Evolutionary conservation across 345 rosid genomes (phyloP).

Genomic region (Acer campestre): DNA sequence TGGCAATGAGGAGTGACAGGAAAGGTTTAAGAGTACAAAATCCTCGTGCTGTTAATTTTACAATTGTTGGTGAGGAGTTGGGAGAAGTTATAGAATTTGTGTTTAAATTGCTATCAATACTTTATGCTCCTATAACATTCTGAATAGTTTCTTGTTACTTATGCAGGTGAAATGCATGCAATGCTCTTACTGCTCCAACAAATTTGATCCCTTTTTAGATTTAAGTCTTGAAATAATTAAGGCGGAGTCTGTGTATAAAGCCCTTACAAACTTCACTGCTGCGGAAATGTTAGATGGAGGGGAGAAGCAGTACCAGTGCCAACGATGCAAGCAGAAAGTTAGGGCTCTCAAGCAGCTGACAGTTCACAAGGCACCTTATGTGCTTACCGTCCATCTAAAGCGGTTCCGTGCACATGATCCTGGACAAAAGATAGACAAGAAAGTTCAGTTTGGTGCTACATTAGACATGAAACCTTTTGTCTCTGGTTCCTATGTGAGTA

Average conservation of each 20-base stretch:
- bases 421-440: constrained; percentile 74
- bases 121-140: neutral
- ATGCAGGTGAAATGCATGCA: constrained; percentile 80
- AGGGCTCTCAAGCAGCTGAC: constrained; percentile 84
- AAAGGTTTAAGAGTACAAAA: neutral
- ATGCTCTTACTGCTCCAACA: constrained; percentile 78
- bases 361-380: constrained; percentile 83
- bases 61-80: neutral
- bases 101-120: neutral
- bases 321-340: constrained; percentile 86
- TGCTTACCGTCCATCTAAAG: constrained; percentile 82
- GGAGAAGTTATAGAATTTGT: constrained; percentile 2
- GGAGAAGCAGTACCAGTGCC: constrained; percentile 86
- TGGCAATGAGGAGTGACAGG: neutral
- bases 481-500: constrained; percentile 79
- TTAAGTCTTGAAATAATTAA: constrained; percentile 82
- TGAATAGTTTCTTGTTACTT: constrained; percentile 11
- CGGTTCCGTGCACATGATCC: constrained; percentile 81
- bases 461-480: constrained; percentile 85
- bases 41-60: neutral
- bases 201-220: constrained; percentile 87
- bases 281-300: constrained; percentile 86
- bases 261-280: constrained; percentile 77
- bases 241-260: constrained; percentile 77
- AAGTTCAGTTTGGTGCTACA: constrained; percentile 60